Evolutionary conservation across 2,329 filamentous ascomycete species (phyloP).

Genomic region (Diaporthe citri): DNA sequence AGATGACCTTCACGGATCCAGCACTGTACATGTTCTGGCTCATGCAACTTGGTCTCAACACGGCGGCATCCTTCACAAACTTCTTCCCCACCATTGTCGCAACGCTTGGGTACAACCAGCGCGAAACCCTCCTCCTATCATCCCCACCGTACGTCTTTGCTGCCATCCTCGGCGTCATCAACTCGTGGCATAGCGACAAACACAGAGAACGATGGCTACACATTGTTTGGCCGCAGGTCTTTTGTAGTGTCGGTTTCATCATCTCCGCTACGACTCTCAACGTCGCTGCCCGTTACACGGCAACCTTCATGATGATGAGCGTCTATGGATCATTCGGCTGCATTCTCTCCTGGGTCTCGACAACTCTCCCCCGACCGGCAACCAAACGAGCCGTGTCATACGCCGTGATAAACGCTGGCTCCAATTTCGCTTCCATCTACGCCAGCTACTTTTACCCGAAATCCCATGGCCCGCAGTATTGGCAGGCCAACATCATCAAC

Average conservation of each 20-base stretch:
- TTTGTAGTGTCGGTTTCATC: slow-evolving; percentile 14
- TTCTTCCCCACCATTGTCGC: slow-evolving; percentile 50
- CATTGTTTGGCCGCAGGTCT: slow-evolving; percentile 19
- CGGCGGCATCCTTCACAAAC: slow-evolving; percentile 49
- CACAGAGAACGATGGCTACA: slow-evolving; percentile 21
- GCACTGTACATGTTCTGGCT: slow-evolving; percentile 45
- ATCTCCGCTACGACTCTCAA: slow-evolving; percentile 20
- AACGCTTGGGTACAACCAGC: slow-evolving; percentile 46
- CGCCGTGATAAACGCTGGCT: not conserved
- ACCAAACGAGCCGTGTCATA: not conserved
- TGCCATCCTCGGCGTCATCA: not conserved
- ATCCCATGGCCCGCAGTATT: slow-evolving; percentile 38
- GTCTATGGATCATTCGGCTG: slow-evolving; percentile 15
- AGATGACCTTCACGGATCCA: slow-evolving; percentile 47
- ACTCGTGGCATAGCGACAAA: slow-evolving; percentile 26
- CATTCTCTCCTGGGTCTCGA: slow-evolving; percentile 19
- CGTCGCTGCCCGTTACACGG: slow-evolving; percentile 4
- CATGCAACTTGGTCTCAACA: slow-evolving; percentile 47
- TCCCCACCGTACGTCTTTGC: slow-evolving; percentile 43
- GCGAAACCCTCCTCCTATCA: slow-evolving; percentile 47
- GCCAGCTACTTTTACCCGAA: slow-evolving; percentile 35
- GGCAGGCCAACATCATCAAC: slow-evolving; percentile 42
- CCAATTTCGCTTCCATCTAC: slow-evolving; percentile 26
- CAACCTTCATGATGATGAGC: slow-evolving; percentile 27
- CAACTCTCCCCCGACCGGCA: not conserved